phyloP scores from a whole-genome alignment of 164 flowering plant genomes.

The Malania oleifera region DNA sequence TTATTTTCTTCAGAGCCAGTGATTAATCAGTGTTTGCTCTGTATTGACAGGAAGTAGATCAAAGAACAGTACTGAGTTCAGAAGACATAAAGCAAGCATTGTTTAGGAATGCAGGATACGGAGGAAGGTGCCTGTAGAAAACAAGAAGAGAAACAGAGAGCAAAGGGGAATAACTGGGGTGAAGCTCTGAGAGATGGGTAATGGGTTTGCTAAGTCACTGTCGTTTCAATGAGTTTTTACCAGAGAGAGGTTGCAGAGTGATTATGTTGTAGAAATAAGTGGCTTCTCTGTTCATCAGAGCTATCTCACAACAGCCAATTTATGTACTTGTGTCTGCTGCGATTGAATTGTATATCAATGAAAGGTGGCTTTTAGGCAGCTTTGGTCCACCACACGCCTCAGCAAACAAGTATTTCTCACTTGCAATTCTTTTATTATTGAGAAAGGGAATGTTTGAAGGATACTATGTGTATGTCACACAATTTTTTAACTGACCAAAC shows the following conservation, averaged over 20 bases:
- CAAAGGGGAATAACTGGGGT: not conserved
- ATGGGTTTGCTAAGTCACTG: not conserved
- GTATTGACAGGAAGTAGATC: conserved; percentile 48
- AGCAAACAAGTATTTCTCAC: not conserved
- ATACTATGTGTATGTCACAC: too few species aligned
- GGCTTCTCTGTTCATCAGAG: conserved; percentile 2
- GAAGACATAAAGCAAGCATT: conserved; percentile 82
- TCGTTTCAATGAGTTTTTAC: conserved; percentile 1
- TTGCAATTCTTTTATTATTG: not conserved
- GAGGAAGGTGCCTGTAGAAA: conserved; percentile 64
- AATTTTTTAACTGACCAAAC: too few species aligned
- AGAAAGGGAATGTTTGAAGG: too few species aligned
- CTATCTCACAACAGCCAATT: not conserved
- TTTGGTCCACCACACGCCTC: conserved; percentile 2
- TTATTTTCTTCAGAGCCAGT: not conserved
- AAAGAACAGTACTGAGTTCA: conserved; percentile 30
- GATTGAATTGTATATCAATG: not conserved
- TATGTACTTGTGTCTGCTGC: conserved; percentile 2
- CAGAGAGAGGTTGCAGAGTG: not conserved
- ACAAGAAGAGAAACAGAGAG: not conserved
- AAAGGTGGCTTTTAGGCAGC: not conserved
- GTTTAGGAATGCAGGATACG: conserved; percentile 83
- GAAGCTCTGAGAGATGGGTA: not conserved
- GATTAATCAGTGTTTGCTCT: not conserved
- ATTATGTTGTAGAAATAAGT: conserved; percentile 4